These are phyloP conservation scores for Volutella citrinella DNA, from an alignment of 2,329 filamentous ascomycete species.

Conservation along the genomic window DNA sequence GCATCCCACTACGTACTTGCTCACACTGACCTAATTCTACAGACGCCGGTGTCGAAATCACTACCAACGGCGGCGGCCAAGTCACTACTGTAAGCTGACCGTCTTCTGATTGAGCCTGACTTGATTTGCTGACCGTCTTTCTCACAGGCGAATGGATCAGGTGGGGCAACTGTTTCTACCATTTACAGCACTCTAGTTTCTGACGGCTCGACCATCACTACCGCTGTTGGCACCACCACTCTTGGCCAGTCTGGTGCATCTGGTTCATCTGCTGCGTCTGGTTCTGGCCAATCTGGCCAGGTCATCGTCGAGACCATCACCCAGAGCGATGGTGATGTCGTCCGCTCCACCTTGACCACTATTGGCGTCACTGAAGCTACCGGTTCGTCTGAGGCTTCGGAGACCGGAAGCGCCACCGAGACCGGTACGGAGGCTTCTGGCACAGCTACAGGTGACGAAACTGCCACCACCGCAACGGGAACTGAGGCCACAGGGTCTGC, in stretches of 20 bases:
- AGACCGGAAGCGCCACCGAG: too few relatives aligned
- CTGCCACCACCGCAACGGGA: slow-evolving; percentile 15
- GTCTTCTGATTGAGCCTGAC: too few relatives aligned
- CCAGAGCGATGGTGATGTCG: slow-evolving; percentile 18
- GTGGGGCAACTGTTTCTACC: slow-evolving; percentile 30
- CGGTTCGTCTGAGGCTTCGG: too few relatives aligned
- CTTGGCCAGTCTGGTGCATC: slow-evolving; percentile 19
- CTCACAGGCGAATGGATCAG: too few relatives aligned
- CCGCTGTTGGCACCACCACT: slow-evolving; percentile 36
- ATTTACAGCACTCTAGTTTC: slow-evolving; percentile 35
- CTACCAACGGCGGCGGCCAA: slow-evolving; percentile 25
- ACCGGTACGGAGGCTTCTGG: slow-evolving; percentile 15
- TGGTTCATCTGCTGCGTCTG: slow-evolving; percentile 14
- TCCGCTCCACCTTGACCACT: slow-evolving; percentile 16
- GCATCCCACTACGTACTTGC: neutral
- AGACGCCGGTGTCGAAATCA: slow-evolving; percentile 34
- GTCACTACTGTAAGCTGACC: slow-evolving; percentile 21
- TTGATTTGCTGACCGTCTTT: too few relatives aligned
- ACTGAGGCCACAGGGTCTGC: slow-evolving; percentile 10
- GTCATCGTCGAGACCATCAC: slow-evolving; percentile 25
- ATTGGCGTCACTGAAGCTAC: slow-evolving; percentile 12
- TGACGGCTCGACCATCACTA: slow-evolving; percentile 30
- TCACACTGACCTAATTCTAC: slow-evolving; percentile 13
- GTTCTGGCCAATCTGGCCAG: slow-evolving; percentile 14
- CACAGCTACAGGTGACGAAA: slow-evolving; percentile 13